Conservation (phyloP, 2,329 filamentous ascomycete genomes). For the Boeremia lycopersici region DNA sequence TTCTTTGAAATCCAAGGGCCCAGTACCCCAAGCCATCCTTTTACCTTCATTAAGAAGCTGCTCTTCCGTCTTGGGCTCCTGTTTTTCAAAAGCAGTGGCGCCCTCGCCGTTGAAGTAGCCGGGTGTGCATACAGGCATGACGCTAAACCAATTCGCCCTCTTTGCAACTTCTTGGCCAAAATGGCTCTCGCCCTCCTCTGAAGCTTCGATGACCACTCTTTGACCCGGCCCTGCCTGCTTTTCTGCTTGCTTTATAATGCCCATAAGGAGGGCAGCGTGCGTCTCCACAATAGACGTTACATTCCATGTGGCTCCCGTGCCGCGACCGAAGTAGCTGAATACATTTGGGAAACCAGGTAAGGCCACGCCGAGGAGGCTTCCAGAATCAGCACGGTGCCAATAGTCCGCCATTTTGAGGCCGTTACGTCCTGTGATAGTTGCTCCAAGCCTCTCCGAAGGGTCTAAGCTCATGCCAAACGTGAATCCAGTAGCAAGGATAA, state of each 20-base stretch:
- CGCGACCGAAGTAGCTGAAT: constrained; percentile 2
- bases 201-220: background rate
- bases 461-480: background rate
- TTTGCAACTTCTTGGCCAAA: background rate
- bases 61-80: background rate
- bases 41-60: background rate
- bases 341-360: constrained; percentile 10
- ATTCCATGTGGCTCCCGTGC: background rate
- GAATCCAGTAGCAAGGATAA: background rate
- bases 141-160: background rate
- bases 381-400: constrained; percentile 15
- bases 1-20: background rate
- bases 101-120: constrained; percentile 1
- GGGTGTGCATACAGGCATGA: background rate
- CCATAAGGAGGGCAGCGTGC: background rate
- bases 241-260: background rate
- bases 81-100: background rate
- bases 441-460: background rate
- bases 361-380: constrained; percentile 49
- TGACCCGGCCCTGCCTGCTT: background rate
- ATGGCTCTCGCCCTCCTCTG: background rate
- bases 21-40: background rate
- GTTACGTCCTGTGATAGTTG: background rate
- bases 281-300: background rate
- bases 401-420: background rate